phyloP scores from a whole-genome alignment of 2,329 filamentous ascomycete genomes.

The Fusarium pininemorale region DNA sequence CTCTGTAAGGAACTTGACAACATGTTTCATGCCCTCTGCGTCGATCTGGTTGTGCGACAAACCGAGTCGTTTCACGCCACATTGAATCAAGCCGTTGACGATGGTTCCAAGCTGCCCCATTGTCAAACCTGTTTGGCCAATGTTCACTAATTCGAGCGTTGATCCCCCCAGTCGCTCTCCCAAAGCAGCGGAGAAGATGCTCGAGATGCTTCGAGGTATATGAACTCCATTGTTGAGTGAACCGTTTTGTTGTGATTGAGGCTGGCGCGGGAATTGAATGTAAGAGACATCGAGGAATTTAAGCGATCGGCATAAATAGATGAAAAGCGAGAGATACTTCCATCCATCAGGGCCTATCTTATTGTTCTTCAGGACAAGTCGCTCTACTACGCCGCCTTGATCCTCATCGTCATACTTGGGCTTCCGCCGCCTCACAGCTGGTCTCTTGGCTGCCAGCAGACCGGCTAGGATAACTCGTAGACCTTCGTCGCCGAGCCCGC shows the following conservation, averaged over 20 bases:
- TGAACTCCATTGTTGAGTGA: constrained; percentile 47
- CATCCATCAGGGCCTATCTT: constrained; percentile 88
- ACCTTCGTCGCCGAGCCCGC: constrained; percentile 86
- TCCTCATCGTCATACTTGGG: constrained; percentile 53
- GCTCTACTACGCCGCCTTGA: constrained; percentile 81
- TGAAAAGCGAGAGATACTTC: constrained; percentile 88
- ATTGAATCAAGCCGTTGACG: constrained; percentile 82
- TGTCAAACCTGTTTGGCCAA: constrained; percentile 80
- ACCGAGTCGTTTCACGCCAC: constrained; percentile 80
- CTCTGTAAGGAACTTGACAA: constrained; percentile 78
- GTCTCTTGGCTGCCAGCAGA: constrained; percentile 79
- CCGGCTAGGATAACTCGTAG: constrained; percentile 87
- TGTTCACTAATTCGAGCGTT: constrained; percentile 81
- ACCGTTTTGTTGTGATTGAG: constrained; percentile 43
- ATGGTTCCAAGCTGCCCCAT: constrained; percentile 77
- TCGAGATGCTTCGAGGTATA: constrained; percentile 52
- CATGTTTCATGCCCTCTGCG: constrained; percentile 75
- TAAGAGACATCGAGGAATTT: constrained; percentile 88
- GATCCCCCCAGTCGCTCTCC: constrained; percentile 79
- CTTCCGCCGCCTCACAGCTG: constrained; percentile 64
- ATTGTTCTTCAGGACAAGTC: constrained; percentile 90
- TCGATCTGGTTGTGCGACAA: constrained; percentile 85
- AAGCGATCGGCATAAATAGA: constrained; percentile 88
- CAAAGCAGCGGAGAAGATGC: constrained; percentile 79
- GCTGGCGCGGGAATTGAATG: constrained; percentile 74